These are phyloP conservation scores for Cladosporium sp. DNA, from an alignment of 2,329 filamentous ascomycete species.

Conservation along the genomic window DNA sequence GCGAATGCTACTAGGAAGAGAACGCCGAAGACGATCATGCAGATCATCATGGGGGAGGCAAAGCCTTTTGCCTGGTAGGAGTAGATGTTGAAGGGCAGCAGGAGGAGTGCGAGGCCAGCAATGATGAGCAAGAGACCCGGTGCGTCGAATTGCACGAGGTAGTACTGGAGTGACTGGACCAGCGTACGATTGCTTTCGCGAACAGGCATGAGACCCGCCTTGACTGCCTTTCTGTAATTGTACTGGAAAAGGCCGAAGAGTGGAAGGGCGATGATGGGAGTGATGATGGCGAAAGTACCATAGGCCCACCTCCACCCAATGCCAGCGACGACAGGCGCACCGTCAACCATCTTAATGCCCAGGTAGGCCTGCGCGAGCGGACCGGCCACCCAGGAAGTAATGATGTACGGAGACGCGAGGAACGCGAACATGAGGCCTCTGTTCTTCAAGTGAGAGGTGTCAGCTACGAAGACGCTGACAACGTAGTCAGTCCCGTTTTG, in stretches of 20 bases:
- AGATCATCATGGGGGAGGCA: slow-evolving; percentile 35
- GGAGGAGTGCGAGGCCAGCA: slow-evolving; percentile 56
- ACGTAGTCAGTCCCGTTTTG: slow-evolving; percentile 55
- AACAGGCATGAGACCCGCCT: slow-evolving; percentile 45
- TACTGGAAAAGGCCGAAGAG: slow-evolving; percentile 53
- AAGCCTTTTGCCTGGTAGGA: slow-evolving; percentile 30
- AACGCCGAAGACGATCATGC: slow-evolving; percentile 37
- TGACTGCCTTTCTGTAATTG: slow-evolving; percentile 58
- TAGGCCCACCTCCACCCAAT: slow-evolving; percentile 62
- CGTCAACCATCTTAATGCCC: background rate
- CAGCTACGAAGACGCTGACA: slow-evolving; percentile 61
- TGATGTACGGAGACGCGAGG: slow-evolving; percentile 59
- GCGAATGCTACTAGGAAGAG: slow-evolving; percentile 34
- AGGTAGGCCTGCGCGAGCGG: slow-evolving; percentile 29
- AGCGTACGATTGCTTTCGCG: slow-evolving; percentile 44
- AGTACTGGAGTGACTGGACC: slow-evolving; percentile 47
- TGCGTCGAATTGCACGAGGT: slow-evolving; percentile 59
- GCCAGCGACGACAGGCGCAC: slow-evolving; percentile 9
- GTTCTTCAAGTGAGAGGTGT: slow-evolving; percentile 61
- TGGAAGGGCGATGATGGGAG: slow-evolving; percentile 57
- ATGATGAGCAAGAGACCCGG: slow-evolving; percentile 60
- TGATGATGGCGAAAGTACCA: slow-evolving; percentile 61
- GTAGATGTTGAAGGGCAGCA: slow-evolving; percentile 60
- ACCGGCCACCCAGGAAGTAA: slow-evolving; percentile 58
- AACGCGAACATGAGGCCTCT: slow-evolving; percentile 61